Evolutionary conservation across 179 eudicot genomes (phyloP), one percentile per base, ranked within the genome.

Genomic region (Amaranthus tricolor): DNA sequence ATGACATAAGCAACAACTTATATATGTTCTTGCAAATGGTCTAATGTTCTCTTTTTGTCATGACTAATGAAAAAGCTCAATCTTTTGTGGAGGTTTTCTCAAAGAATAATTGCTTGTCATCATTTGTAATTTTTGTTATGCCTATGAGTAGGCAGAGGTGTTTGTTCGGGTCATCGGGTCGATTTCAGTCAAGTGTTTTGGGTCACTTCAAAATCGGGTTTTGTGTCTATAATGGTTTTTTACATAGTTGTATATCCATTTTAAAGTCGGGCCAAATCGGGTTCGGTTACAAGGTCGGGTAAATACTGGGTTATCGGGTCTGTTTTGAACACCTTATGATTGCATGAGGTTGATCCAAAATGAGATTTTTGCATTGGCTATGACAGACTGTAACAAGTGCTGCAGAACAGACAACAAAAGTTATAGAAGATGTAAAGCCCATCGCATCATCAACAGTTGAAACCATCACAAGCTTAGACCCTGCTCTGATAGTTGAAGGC

Each of bases 341-440:
- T 59, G 7, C 57, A 49, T 60, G 54, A 71, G 4, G 5, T 49
- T 44, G 43, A 47, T 62, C 62, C 50, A 72, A 24, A 47, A 53
- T 72, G 61, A 72, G 7, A 16, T 24, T 7, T 54, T 48, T 73
- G 74, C 55, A 2, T 72, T 62, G 72, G 52, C 57, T 65, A 7
- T 62, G 62, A 49, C 90, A 94, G 97, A 90, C 90, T 50, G 96
- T 92, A 53, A 84, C 86, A 52, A 90, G 84, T 86, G 98, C 90
- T 67, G 97, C 96, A 64, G 89, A 86, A 75, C 91, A 89, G 70
- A 92, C 94, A n/a, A 73, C 90, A 51, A 92, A 85, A 83, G 87
- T 88, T 55, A 88, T 94, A 56, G 86, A 88, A 78, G 91, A 72
- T 15, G 97, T 83, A 7, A 89, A 77, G 78, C 98, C 98, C 7